phyloP scores from a whole-genome alignment of 345 rosid genomes.

The Melastoma malabathricum region DNA sequence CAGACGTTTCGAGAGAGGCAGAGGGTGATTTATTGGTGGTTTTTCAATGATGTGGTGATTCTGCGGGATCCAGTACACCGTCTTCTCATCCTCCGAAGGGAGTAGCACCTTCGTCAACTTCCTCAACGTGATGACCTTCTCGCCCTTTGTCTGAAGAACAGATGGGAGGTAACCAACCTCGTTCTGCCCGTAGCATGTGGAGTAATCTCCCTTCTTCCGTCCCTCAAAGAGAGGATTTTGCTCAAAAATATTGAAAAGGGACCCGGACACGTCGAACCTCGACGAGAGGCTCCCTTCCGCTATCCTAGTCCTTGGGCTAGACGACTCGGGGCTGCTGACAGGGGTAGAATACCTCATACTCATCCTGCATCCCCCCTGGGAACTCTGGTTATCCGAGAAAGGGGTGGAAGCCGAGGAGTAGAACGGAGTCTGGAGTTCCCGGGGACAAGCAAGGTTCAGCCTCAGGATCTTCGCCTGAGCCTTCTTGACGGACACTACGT shows the following conservation, averaged over 20 bases:
- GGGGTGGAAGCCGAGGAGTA: conserved; percentile 48
- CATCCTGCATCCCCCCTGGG: conserved; percentile 20
- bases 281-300: conserved; percentile 17
- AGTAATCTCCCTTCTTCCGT: conserved; percentile 13
- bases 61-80: conserved; percentile 37
- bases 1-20: conserved; percentile 23
- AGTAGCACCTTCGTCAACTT: conserved; percentile 8
- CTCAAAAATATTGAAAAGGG: conserved; percentile 28
- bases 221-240: conserved; percentile 55
- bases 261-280: conserved; percentile 18
- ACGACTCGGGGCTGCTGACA: conserved; percentile 47
- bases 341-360: conserved; percentile 43
- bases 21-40: conserved; percentile 7
- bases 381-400: conserved; percentile 12
- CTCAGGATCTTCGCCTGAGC: conserved; percentile 53
- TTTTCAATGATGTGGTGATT: conserved; percentile 15
- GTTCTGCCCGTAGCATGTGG: conserved; percentile 10
- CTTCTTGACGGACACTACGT: conserved; percentile 45
- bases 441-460: conserved; percentile 38
- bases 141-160: conserved; percentile 8
- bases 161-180: conserved; percentile 9
- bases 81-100: conserved; percentile 10
- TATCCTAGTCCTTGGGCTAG: conserved; percentile 25
- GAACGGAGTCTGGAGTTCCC: conserved; percentile 44
- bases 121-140: conserved; percentile 19